Percentiles rank a stretch among this genome's conserved stretches.
Conservation (phyloP, 129 eudicot genomes). For the Sambucus nigra region DNA sequence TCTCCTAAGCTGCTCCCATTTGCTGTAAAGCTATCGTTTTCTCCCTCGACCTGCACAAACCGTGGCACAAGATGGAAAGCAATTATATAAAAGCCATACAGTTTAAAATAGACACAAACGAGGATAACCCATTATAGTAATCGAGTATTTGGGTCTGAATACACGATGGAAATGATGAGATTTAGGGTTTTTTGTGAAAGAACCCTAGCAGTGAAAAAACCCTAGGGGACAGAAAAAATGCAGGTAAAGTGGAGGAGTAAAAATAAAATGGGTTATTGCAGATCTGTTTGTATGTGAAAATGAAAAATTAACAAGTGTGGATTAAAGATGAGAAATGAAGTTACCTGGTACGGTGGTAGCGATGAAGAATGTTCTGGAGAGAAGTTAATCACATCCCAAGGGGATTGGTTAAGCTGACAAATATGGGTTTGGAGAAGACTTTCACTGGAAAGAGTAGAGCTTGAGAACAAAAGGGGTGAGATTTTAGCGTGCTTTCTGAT, state of each 20-base stretch:
- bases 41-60: conserved; percentile 5
- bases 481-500: conserved; percentile 11
- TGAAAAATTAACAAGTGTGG: background rate
- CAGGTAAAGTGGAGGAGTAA: background rate
- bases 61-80: background rate
- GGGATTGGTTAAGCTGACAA: conserved; percentile 26
- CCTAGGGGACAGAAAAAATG: background rate
- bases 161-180: conserved; percentile 5
- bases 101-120: background rate
- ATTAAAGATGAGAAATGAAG: background rate
- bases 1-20: conserved; percentile 10
- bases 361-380: conserved; percentile 2
- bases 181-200: background rate
- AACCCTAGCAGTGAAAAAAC: conserved; percentile 3
- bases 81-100: background rate
- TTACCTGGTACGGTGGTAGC: conserved; percentile 1
- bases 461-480: background rate
- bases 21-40: conserved; percentile 1
- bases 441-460: background rate
- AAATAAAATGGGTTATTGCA: background rate
- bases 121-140: background rate
- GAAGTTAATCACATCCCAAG: conserved; percentile 21
- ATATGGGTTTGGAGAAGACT: background rate
- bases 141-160: background rate
- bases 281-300: background rate